Conservation (phyloP, 495 filamentous ascomycete genomes). For the Penicillium malachiteum region DNA sequence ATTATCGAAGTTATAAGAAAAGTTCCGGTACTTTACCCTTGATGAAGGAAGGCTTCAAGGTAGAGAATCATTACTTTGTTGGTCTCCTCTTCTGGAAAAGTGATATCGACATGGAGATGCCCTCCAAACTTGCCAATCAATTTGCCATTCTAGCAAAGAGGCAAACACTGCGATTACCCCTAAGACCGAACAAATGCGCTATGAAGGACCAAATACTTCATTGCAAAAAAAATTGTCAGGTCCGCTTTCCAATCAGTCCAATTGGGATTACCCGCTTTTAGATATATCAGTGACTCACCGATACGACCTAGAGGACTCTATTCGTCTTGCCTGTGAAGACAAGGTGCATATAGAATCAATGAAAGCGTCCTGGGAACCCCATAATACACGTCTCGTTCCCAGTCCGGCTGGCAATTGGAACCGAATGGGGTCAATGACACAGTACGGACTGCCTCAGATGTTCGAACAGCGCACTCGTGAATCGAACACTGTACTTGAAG, state of each 20-base stretch:
- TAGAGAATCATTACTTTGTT: neutral
- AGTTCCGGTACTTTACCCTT: neutral
- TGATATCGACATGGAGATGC: neutral
- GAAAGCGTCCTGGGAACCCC: neutral
- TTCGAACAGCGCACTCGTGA: neutral
- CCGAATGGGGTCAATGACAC: neutral
- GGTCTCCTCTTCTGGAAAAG: neutral
- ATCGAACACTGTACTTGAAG: neutral
- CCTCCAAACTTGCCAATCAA: neutral
- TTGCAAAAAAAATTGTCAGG: neutral
- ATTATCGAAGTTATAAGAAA: neutral
- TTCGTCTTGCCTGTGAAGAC: neutral
- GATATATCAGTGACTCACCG: neutral
- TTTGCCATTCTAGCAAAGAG: neutral
- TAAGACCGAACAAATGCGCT: neutral
- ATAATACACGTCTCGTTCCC: neutral
- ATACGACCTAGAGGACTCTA: neutral
- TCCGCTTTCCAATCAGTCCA: neutral
- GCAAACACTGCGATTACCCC: neutral
- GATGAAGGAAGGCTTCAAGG: neutral
- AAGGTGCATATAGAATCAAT: neutral
- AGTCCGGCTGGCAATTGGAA: neutral
- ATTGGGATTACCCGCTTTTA: neutral
- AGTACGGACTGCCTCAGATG: neutral
- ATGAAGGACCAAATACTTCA: neutral